Evolutionary conservation across 106 monocot genomes (phyloP), one percentile per base, ranked within the genome.

Genomic region (Ottelia alismoides): DNA sequence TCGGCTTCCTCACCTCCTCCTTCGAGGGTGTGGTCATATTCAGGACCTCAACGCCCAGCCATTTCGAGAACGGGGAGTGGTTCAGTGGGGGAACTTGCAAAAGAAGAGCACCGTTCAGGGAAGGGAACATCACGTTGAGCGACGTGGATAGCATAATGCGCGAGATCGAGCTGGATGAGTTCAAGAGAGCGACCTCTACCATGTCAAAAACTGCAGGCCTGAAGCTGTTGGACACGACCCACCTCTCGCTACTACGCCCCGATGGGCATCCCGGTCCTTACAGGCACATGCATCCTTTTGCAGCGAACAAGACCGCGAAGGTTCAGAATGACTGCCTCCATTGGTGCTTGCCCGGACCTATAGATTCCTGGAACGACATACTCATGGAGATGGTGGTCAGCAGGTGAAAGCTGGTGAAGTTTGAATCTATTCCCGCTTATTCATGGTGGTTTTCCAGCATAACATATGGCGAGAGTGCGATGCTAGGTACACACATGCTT

Each of bases 1-100:
- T n/a, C n/a, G n/a, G n/a, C n/a, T n/a, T n/a, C n/a, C n/a, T n/a
- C n/a, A n/a, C n/a, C n/a, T n/a, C n/a, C 73, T 44, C 22, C n/a
- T 70, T 76, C 72, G 74, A 71, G 64, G 82, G 78, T 3, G 2
- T 61, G 0, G 70, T 83, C 30, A 20, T 82, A 26, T 78, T 71
- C 60, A 63, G 82, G 26, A 88, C 88, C 17, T 88, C 82, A 74
- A 71, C 78, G 5, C 88, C 82, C 0, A 73, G 76, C 30, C 88
- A 88, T 51, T 83, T 83, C 51, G 88, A 79, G 52, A 29, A 76
- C 5, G 88, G 88, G 0, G 70, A 76, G 51, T 82, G 88, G 88
- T n/a, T n/a, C n/a, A n/a, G n/a, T n/a, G n/a, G n/a, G n/a, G n/a
- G n/a, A n/a, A n/a, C n/a, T n/a, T n/a, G 88, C 53, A 67, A 78